Evolutionary conservation across 2,329 filamentous ascomycete genomes (phyloP).

Genomic region (Periconia digitata): DNA sequence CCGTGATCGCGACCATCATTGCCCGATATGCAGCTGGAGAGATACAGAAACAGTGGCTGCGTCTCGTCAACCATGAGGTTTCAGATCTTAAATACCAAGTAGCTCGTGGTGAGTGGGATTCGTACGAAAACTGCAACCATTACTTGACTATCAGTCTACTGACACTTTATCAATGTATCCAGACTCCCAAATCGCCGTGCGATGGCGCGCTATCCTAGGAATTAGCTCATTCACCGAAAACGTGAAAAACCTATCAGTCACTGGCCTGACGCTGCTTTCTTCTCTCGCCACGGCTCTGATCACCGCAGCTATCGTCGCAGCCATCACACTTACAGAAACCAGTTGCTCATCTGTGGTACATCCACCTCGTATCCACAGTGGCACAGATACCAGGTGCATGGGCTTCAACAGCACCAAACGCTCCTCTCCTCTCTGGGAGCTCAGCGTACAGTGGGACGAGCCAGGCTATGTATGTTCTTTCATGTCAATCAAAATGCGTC

Average conservation of each 20-base stretch:
- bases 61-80: constrained; percentile 8
- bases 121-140: background rate
- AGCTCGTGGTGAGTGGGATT: background rate
- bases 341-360: constrained; percentile 1
- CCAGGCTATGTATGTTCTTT: no score
- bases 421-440: constrained; percentile 7
- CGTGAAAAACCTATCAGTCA: constrained; percentile 1
- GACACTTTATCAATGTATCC: background rate
- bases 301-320: constrained; percentile 7
- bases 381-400: constrained; percentile 7
- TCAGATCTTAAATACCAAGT: constrained; percentile 7
- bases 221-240: constrained; percentile 5
- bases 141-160: no score
- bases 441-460: constrained; percentile 4
- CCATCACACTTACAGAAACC: constrained; percentile 6
- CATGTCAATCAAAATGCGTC: no score
- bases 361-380: constrained; percentile 9
- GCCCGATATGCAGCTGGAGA: constrained; percentile 4
- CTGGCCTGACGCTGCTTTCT: constrained; percentile 5
- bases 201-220: constrained; percentile 5
- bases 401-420: constrained; percentile 1
- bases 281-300: constrained; percentile 6
- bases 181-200: background rate
- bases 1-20: constrained; percentile 5
- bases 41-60: constrained; percentile 9